Conservation (phyloP, 257 asterid genomes). For the Solanum medicagineum region DNA sequence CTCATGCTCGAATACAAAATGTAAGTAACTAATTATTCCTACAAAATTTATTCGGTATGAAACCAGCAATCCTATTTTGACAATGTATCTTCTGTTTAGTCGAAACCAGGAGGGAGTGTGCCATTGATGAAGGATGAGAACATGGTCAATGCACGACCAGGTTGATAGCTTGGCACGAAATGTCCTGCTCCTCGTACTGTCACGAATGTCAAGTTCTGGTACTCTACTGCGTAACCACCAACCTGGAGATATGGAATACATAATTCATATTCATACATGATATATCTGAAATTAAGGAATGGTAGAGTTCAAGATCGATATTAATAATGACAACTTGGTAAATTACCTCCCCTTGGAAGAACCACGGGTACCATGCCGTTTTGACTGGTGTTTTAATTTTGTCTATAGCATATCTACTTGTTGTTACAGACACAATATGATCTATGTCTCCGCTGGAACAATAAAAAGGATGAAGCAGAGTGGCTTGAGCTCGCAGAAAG, state of each 20-base stretch:
- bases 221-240: constrained; percentile 50
- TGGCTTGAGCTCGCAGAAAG: too few species aligned
- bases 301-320: neutral
- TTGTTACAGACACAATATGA: constrained; percentile 35
- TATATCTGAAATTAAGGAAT: neutral
- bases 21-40: neutral
- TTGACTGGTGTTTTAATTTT: constrained; percentile 30
- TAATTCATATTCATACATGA: neutral
- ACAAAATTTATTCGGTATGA: neutral
- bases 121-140: constrained; percentile 33
- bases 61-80: too few species aligned
- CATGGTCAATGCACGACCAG: constrained; percentile 34
- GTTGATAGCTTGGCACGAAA: constrained; percentile 49
- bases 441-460: constrained; percentile 50
- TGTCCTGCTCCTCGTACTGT: constrained; percentile 53
- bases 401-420: constrained; percentile 36
- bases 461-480: too few species aligned
- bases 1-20: too few species aligned
- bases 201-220: constrained; percentile 42
- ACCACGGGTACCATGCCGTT: constrained; percentile 61
- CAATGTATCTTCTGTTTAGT: neutral
- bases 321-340: neutral
- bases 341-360: constrained; percentile 30
- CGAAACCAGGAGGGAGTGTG: constrained; percentile 28
- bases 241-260: constrained; percentile 19